A percentile compares a stretch with the other conserved stretches of the same genome.
These are phyloP conservation scores for Lagenaria siceraria DNA, from an alignment of 306 rosid species.

Conservation along the genomic window DNA sequence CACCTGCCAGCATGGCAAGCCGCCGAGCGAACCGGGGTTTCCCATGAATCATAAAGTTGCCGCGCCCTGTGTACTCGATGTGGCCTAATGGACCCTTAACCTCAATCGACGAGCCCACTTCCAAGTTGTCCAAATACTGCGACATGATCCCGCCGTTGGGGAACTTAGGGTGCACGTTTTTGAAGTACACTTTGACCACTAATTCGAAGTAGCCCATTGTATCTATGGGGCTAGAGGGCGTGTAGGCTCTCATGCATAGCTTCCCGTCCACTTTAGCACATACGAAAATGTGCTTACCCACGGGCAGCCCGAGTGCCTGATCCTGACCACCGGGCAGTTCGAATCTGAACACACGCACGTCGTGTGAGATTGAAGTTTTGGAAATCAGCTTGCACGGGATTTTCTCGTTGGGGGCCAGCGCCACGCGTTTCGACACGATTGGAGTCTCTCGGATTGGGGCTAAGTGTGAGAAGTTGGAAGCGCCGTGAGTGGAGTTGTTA, in stretches of 20 bases:
- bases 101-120: conserved; percentile 35
- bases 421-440: not conserved
- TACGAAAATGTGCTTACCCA: conserved; percentile 64
- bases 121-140: conserved; percentile 47
- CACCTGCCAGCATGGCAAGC: conserved; percentile 71
- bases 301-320: conserved; percentile 48
- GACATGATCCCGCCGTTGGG: conserved; percentile 74
- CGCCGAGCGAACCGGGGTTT: conserved; percentile 36
- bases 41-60: conserved; percentile 41
- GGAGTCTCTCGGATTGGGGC: conserved; percentile 34
- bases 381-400: conserved; percentile 8
- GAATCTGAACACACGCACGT: conserved; percentile 50
- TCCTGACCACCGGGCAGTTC: conserved; percentile 31
- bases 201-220: conserved; percentile 59
- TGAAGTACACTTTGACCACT: conserved; percentile 61
- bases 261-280: conserved; percentile 44
- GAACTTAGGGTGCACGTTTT: conserved; percentile 50
- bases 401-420: too few species aligned
- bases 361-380: conserved; percentile 41
- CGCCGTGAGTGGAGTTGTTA: conserved; percentile 39
- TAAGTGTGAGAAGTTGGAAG: conserved; percentile 16
- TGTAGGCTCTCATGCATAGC: conserved; percentile 85
- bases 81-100: conserved; percentile 82
- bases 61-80: conserved; percentile 58
- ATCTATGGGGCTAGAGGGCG: conserved; percentile 48